These are phyloP conservation scores for Pseudopyrenochaeta lycopersici DNA, from an alignment of 2,329 filamentous ascomycete genomes.

Conservation along the genomic window DNA sequence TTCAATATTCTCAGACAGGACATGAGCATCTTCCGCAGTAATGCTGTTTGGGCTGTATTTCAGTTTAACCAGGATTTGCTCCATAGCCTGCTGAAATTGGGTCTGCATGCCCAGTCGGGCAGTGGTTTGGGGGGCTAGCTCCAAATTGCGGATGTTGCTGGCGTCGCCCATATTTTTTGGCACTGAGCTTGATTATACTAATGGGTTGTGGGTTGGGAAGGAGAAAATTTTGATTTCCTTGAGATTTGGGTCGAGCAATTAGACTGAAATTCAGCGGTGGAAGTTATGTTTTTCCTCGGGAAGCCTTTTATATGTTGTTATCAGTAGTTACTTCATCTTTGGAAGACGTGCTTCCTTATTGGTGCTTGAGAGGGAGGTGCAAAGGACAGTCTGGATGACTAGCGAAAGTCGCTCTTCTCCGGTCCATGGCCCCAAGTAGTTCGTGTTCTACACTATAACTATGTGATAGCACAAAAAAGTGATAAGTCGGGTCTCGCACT, in stretches of 20 bases:
- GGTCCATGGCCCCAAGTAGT: no score
- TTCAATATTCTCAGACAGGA: conserved; percentile 37
- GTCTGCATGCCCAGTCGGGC: neutral
- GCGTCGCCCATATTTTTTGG: conserved; percentile 8
- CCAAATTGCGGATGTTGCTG: conserved; percentile 4
- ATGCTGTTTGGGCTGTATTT: conserved; percentile 33
- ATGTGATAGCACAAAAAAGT: no score
- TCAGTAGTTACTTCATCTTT: neutral
- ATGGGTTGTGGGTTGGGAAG: no score
- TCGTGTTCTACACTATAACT: no score
- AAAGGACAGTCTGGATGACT: no score
- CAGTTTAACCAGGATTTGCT: conserved; percentile 27
- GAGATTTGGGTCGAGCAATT: no score
- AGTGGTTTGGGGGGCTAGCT: neutral
- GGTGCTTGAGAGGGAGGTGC: neutral
- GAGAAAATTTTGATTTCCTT: no score
- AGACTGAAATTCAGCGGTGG: no score
- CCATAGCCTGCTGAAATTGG: conserved; percentile 3
- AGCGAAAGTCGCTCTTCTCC: no score
- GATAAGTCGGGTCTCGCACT: no score
- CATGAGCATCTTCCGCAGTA: conserved; percentile 42
- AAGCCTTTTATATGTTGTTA: neutral
- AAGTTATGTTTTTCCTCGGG: neutral
- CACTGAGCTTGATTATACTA: neutral
- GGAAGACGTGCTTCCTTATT: neutral